phyloP scores from a whole-genome alignment of 2,329 filamentous ascomycete species.

The Lecanicillium sp. region DNA sequence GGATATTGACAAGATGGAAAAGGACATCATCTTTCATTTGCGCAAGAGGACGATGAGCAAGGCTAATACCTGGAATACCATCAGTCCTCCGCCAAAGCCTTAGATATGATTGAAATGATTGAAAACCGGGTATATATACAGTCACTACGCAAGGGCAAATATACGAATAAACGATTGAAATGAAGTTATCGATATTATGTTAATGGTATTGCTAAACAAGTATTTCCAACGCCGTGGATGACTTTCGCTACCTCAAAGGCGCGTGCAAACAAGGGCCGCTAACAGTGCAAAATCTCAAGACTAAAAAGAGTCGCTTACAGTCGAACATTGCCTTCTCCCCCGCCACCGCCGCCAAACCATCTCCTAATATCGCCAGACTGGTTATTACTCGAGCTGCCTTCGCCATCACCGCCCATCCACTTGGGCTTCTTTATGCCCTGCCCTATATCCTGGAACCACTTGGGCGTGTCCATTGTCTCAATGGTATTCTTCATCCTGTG shows the following conservation, averaged over 20 bases:
- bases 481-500: conserved; percentile 89
- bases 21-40: conserved; percentile 47
- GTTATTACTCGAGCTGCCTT: conserved; percentile 24
- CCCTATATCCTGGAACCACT: conserved; percentile 69
- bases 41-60: conserved; percentile 49
- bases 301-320: conserved; percentile 11
- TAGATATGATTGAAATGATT: conserved; percentile 1
- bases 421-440: conserved; percentile 65
- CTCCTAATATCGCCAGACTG: conserved; percentile 31
- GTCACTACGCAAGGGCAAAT: too few relatives aligned
- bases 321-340: conserved; percentile 25
- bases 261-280: too few relatives aligned
- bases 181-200: too few relatives aligned
- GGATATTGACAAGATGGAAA: conserved; percentile 48
- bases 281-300: not conserved
- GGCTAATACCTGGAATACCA: conserved; percentile 43
- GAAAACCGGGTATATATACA: too few relatives aligned
- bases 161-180: too few relatives aligned
- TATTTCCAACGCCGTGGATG: too few relatives aligned
- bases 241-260: too few relatives aligned
- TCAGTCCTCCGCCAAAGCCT: conserved; percentile 19
- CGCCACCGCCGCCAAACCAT: conserved; percentile 43
- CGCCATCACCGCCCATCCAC: conserved; percentile 63
- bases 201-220: too few relatives aligned
- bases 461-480: conserved; percentile 71